Percentiles rank a stretch among this genome's conserved stretches.
These are phyloP conservation scores for Lachnellula cervina DNA, from an alignment of 2,329 filamentous ascomycete genomes.

Conservation along the genomic window DNA sequence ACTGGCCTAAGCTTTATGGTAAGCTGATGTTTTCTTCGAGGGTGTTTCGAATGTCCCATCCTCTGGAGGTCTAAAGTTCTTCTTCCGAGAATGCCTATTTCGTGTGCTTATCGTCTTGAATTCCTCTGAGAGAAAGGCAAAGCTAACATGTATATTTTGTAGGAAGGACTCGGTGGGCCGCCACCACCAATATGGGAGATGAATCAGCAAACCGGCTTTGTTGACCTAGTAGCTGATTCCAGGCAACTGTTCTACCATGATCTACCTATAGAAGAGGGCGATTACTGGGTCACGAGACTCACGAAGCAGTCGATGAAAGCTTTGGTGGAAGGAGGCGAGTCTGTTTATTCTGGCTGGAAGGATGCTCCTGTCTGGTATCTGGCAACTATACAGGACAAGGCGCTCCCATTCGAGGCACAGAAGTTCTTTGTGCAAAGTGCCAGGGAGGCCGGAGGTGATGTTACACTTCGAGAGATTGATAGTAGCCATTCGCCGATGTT, in stretches of 20 bases:
- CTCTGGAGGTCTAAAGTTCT: too few species aligned
- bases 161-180: conserved; percentile 32
- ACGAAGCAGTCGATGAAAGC: conserved; percentile 36
- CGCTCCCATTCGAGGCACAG: conserved; percentile 35
- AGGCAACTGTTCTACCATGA: conserved; percentile 42
- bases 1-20: conserved; percentile 34
- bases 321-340: conserved; percentile 36
- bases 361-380: conserved; percentile 34
- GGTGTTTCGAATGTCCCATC: too few species aligned
- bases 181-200: conserved; percentile 36
- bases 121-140: too few species aligned
- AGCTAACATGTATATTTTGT: too few species aligned
- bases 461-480: conserved; percentile 35
- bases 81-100: too few species aligned
- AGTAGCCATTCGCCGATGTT: conserved; percentile 42
- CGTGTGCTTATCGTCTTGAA: too few species aligned
- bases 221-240: conserved; percentile 31
- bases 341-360: conserved; percentile 26
- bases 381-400: conserved; percentile 35
- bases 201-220: conserved; percentile 35
- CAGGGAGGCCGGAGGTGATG: conserved; percentile 31
- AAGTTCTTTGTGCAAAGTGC: conserved; percentile 34
- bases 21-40: too few species aligned
- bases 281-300: conserved; percentile 37
- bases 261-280: conserved; percentile 35